Conservation (phyloP, 1,284 basidiomycete genomes). For the Microbotryomycetes sp. region DNA sequence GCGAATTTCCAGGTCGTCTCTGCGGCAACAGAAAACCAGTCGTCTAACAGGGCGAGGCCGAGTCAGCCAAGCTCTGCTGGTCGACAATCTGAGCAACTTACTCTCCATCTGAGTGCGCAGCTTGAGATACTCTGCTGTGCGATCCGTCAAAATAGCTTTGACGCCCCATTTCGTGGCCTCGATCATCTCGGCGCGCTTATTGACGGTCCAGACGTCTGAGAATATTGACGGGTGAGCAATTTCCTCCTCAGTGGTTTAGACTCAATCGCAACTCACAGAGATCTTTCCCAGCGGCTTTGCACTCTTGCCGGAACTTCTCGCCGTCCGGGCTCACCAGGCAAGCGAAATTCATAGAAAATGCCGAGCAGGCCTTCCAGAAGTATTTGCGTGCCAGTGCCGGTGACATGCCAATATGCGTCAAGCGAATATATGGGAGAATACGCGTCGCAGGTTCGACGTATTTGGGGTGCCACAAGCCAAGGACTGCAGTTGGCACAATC, state of each 20-base stretch:
- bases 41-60: background rate
- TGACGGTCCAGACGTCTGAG: constrained; percentile 88
- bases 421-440: constrained; percentile 70
- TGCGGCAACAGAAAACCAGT: constrained; percentile 20
- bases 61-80: background rate
- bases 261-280: background rate
- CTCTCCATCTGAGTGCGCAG: constrained; percentile 59
- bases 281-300: constrained; percentile 69
- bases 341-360: constrained; percentile 79
- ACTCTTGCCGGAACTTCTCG: constrained; percentile 66
- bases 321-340: constrained; percentile 63
- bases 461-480: constrained; percentile 70
- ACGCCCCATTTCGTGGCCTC: constrained; percentile 90
- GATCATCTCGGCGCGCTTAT: constrained; percentile 84
- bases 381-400: constrained; percentile 61
- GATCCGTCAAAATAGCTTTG: constrained; percentile 81
- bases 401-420: constrained; percentile 75
- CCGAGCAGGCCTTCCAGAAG: constrained; percentile 84
- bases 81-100: constrained; percentile 41
- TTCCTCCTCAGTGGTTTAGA: background rate
- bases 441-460: constrained; percentile 71
- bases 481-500: background rate
- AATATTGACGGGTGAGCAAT: background rate
- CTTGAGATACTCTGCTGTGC: constrained; percentile 66
- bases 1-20: constrained; percentile 22